Conservation (phyloP, 208 protist genomes). For the Sergeia podlipaevii region DNA sequence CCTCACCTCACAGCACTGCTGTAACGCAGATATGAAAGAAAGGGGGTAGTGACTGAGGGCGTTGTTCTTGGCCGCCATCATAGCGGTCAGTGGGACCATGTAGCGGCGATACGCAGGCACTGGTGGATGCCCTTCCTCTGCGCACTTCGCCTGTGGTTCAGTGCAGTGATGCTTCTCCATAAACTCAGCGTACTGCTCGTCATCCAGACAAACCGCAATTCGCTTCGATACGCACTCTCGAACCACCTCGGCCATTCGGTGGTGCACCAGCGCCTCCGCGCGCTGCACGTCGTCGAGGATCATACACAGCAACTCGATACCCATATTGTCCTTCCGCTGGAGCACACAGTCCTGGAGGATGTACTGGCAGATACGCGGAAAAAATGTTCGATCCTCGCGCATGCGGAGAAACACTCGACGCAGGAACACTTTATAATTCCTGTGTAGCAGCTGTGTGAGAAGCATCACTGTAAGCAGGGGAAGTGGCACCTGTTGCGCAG, state of each 20-base stretch:
- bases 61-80: slow-evolving; percentile 23
- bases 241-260: slow-evolving; percentile 21
- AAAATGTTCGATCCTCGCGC: too few relatives aligned
- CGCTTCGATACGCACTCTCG: slow-evolving; percentile 14
- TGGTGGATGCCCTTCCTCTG: background rate
- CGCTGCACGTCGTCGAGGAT: slow-evolving; percentile 19
- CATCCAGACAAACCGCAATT: background rate
- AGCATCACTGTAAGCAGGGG: too few relatives aligned
- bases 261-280: slow-evolving; percentile 21
- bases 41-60: slow-evolving; percentile 16
- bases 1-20: slow-evolving; percentile 25
- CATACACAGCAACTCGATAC: slow-evolving; percentile 10
- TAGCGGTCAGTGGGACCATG: slow-evolving; percentile 24
- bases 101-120: slow-evolving; percentile 8
- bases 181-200: slow-evolving; percentile 5
- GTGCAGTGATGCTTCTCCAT: too few relatives aligned
- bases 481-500: too few relatives aligned
- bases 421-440: too few relatives aligned
- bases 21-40: slow-evolving; percentile 20
- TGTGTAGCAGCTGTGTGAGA: too few relatives aligned
- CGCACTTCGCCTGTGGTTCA: too few relatives aligned
- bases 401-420: too few relatives aligned
- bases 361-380: background rate
- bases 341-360: background rate
- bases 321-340: slow-evolving; percentile 1